Percentiles rank a stretch among this genome's conserved stretches.
These are phyloP conservation scores for Emergomyces orientalis DNA, from an alignment of 2,329 filamentous ascomycete species.

Conservation along the genomic window DNA sequence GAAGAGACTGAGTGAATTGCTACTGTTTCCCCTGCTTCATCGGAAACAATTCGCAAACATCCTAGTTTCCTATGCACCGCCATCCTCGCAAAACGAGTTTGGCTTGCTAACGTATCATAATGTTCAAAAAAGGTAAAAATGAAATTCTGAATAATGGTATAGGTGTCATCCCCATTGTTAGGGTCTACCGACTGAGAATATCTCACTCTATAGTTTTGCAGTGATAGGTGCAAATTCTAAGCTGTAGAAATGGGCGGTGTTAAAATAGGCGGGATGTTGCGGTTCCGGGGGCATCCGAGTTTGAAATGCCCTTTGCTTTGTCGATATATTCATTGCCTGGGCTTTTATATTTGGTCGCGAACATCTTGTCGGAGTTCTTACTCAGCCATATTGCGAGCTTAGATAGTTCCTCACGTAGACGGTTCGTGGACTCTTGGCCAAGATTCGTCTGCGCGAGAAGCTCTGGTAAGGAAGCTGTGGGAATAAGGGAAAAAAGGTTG, in stretches of 20 bases:
- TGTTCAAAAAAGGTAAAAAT: background rate
- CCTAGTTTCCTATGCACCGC: background rate
- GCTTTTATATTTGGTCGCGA: conserved; percentile 43
- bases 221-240: background rate
- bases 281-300: conserved; percentile 23
- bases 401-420: conserved; percentile 77
- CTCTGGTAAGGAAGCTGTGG: conserved; percentile 75
- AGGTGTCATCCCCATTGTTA: background rate
- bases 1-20: background rate
- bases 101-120: background rate
- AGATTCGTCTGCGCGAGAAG: conserved; percentile 96
- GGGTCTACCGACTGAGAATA: background rate
- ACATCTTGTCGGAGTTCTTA: conserved; percentile 66
- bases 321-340: conserved; percentile 34
- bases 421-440: conserved; percentile 82
- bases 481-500: conserved; percentile 3
- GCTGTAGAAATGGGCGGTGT: background rate
- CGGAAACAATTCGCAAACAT: background rate
- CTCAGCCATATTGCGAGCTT: conserved; percentile 81
- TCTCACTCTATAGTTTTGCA: background rate
- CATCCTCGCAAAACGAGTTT: background rate
- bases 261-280: conserved; percentile 26
- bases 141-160: background rate
- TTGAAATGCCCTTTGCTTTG: conserved; percentile 25
- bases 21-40: background rate